Base-by-base conservation (phyloP, 768 basidiomycete genomes). In the Galerina sulciceps region DNA sequence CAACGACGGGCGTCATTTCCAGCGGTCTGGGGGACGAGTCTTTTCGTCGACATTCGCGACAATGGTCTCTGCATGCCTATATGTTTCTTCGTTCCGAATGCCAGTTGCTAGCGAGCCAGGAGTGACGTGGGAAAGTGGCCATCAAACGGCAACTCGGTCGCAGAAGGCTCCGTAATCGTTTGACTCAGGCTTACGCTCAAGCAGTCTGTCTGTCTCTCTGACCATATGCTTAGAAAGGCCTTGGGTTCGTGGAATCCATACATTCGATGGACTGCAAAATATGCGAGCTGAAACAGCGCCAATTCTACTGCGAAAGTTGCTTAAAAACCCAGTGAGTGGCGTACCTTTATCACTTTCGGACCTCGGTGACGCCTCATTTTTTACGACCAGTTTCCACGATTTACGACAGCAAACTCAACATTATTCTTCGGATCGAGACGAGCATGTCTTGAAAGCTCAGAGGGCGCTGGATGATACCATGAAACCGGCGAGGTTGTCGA, bases 241-340 rank as follows among this genome's bases (percentile, higher is more conserved):
- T 31, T 31, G 26, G 26, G 26, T 31, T 31, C 2, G 26, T 3
- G 26, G 26, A 31, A 31, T 5, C 26, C 20, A 10, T 38, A 15
- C 37, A 23, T 51, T 50, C 13, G 44, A 92, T 92, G 90, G 88
- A 91, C 63, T 93, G 91, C 76, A 79, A 79, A 61, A 89, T 84
- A 65, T 92, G 91, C 67, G 86, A 91, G 69, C 78, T 86, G 53
- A 84, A 78, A 63, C 88, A 91, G 64, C 83, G 88, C 5, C 87
- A 89, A 59, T 91, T 90, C 74, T 85, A 82, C 67, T 93, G 91
- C 66, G 83, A 83, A 64, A 83, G 77, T 47, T 93, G 91, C 68
- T 71, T 92, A 22, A 81, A 79, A 61, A 83, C 77, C 15, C 86
- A 89, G 91, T 90, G 62, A 68, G 85, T 70, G 13, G 17, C 18